phyloP scores from a whole-genome alignment of 306 rosid species.

The Fragaria ananassa region DNA sequence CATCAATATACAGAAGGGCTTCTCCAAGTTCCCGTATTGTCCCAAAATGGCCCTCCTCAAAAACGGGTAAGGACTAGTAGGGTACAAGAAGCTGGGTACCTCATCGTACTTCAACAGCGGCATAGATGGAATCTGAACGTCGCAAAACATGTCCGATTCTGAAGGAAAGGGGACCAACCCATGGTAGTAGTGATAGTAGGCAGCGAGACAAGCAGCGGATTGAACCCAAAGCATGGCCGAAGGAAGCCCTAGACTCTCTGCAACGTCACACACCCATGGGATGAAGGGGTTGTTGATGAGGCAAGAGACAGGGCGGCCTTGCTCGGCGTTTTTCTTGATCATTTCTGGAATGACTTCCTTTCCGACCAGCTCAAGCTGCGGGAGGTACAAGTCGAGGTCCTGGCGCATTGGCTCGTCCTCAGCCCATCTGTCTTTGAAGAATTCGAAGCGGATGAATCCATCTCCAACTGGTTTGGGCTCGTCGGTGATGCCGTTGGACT shows the following conservation, averaged over 20 bases:
- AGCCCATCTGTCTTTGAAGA: constrained; percentile 46
- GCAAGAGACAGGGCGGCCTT: constrained; percentile 43
- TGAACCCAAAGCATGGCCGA: constrained; percentile 65
- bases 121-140: constrained; percentile 38
- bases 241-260: constrained; percentile 35
- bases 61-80: constrained; percentile 23
- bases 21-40: constrained; percentile 42
- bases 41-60: constrained; percentile 36
- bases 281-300: constrained; percentile 56
- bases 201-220: constrained; percentile 47
- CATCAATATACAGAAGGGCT: constrained; percentile 45
- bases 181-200: constrained; percentile 49
- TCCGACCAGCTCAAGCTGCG: constrained; percentile 40
- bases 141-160: constrained; percentile 34
- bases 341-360: constrained; percentile 22
- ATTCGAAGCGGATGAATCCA: constrained; percentile 54
- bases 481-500: constrained; percentile 38
- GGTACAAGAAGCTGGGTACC: constrained; percentile 57
- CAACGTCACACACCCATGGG: constrained; percentile 69
- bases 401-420: constrained; percentile 26
- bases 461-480: constrained; percentile 35
- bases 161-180: constrained; percentile 53
- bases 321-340: constrained; percentile 33
- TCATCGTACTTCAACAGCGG: constrained; percentile 46
- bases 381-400: neutral